Conservation (phyloP, 305 asterid species). For the Plantago lanceolata region DNA sequence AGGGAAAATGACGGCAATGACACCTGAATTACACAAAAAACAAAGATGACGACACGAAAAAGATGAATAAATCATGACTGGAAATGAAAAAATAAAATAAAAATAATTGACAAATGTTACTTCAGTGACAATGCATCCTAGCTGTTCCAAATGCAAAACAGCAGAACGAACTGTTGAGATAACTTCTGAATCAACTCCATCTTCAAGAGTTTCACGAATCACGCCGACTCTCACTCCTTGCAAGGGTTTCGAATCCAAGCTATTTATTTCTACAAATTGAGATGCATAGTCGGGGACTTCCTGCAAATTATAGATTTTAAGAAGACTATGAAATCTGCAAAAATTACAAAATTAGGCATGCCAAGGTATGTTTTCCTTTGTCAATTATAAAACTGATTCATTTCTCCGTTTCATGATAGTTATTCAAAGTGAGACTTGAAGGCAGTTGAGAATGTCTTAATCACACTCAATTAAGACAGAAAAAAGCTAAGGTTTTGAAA, state of each 20-base stretch:
- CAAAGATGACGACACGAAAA: conserved; percentile 11
- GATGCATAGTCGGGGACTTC: conserved; percentile 68
- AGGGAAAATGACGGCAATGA: conserved; percentile 87
- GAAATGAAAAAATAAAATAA: conserved; percentile 1
- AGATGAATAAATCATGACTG: not conserved
- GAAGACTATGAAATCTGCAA: conserved; percentile 5
- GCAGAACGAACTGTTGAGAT: conserved; percentile 62
- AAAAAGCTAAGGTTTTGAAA: conserved; percentile 17
- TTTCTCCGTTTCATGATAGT: conserved; percentile 1
- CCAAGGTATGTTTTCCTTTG: conserved; percentile 1
- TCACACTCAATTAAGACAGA: conserved; percentile 2
- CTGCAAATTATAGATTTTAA: conserved; percentile 38
- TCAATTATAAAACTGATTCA: not conserved
- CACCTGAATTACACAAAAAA: conserved; percentile 45
- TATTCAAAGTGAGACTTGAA: not conserved
- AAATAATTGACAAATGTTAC: conserved; percentile 35
- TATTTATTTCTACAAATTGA: conserved; percentile 50
- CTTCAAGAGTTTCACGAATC: conserved; percentile 78
- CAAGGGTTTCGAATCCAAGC: conserved; percentile 68
- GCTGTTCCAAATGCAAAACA: conserved; percentile 74
- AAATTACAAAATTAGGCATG: too few relatives aligned
- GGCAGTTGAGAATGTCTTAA: not conserved
- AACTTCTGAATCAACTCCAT: conserved; percentile 77
- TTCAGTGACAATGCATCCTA: conserved; percentile 75
- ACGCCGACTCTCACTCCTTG: conserved; percentile 83